Evolutionary conservation across 768 basidiomycete genomes (phyloP).

Genomic region (Mycena kentingensis): DNA sequence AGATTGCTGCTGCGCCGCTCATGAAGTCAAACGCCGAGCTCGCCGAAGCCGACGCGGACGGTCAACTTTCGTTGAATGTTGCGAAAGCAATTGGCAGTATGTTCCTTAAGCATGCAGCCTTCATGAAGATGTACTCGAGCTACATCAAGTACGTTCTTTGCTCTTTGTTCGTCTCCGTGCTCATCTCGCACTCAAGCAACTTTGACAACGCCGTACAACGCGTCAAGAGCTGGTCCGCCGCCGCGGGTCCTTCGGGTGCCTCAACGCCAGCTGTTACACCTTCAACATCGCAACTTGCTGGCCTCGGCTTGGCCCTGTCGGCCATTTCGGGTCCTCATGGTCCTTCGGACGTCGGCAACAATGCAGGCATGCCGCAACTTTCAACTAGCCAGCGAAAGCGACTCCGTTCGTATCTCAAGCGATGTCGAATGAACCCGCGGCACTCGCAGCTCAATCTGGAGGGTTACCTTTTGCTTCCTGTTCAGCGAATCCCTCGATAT

Average conservation of each 20-base stretch:
- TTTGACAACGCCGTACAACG: slow-evolving; percentile 92
- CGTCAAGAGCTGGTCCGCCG: slow-evolving; percentile 81
- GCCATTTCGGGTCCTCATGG: slow-evolving; percentile 48
- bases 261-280: slow-evolving; percentile 55
- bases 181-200: slow-evolving; percentile 55
- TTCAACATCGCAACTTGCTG: slow-evolving; percentile 61
- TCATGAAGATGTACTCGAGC: slow-evolving; percentile 98
- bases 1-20: slow-evolving; percentile 71
- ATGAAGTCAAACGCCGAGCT: slow-evolving; percentile 50
- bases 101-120: slow-evolving; percentile 92
- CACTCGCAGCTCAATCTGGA: slow-evolving; percentile 95
- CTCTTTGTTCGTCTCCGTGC: slow-evolving; percentile 3
- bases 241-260: slow-evolving; percentile 46
- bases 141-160: slow-evolving; percentile 84
- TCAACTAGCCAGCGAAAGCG: slow-evolving; percentile 84
- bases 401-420: slow-evolving; percentile 86
- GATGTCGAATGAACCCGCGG: slow-evolving; percentile 83
- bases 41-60: slow-evolving; percentile 64
- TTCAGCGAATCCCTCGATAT: slow-evolving; percentile 98
- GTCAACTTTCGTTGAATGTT: slow-evolving; percentile 70
- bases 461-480: slow-evolving; percentile 90
- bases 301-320: slow-evolving; percentile 59
- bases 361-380: slow-evolving; percentile 55
- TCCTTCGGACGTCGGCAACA: slow-evolving; percentile 40
- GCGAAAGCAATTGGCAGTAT: slow-evolving; percentile 84